Conservation (phyloP, 1,284 basidiomycete genomes). For the Ustilago trichophora region DNA sequence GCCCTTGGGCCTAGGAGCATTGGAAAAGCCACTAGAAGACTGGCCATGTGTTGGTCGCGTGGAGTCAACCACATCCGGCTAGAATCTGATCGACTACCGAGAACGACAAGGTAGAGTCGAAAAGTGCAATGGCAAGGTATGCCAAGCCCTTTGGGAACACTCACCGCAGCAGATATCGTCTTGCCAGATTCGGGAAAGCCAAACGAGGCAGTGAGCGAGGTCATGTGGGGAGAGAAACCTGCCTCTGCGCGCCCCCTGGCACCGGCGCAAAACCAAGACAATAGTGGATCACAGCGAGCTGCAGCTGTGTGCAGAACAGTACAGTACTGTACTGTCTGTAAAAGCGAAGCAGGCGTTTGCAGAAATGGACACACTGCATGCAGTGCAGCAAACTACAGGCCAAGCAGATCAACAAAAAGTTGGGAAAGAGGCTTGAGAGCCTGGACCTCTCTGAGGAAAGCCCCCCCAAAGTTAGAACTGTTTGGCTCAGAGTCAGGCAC, state of each 20-base stretch:
- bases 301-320: no score
- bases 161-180: neutral
- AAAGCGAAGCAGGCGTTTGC: neutral
- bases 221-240: constrained; percentile 1
- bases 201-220: neutral
- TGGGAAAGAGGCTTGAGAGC: no score
- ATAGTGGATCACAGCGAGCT: neutral
- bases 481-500: neutral
- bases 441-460: no score
- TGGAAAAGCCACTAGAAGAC: neutral
- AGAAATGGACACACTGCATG: neutral
- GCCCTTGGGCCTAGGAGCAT: neutral
- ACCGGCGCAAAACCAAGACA: constrained; percentile 7
- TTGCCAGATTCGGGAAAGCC: neutral
- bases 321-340: no score
- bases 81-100: constrained; percentile 2
- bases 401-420: no score
- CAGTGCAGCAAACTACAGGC: no score
- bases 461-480: no score
- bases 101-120: no score
- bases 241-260: neutral
- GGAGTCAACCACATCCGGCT: constrained; percentile 7
- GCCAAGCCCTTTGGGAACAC: no score
- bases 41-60: constrained; percentile 12
- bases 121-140: no score